Base-by-base conservation (phyloP, 2,329 filamentous ascomycete genomes). In the Diplocarpon rosae region DNA sequence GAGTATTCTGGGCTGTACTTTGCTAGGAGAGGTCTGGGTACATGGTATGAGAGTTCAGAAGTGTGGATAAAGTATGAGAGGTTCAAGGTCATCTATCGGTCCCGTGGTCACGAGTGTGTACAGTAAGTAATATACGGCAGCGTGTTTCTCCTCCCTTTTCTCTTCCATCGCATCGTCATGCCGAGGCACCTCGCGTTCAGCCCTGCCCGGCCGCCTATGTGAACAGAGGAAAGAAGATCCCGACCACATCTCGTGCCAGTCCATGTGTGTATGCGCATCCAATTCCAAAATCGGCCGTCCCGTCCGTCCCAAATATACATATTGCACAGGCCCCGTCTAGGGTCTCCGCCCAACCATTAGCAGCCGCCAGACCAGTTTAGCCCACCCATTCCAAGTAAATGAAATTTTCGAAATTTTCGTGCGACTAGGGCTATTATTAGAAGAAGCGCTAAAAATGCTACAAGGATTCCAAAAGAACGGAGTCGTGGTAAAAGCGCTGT, bases 381-480 rank as follows among this genome's bases (percentile, higher is more conserved):
- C 35, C 37, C 12, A 33, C 13, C 31, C 42, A 20, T 33, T 15
- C 28, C 29, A 37, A 37, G 28, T 10, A 29, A 28, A 33, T 29
- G 27, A 43, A 17, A 1, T n/a, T 36, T 27, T 29, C 5, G 12
- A 5, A 14, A n/a, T 24, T n/a, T n/a, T n/a, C n/a, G n/a, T n/a
- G n/a, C n/a, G n/a, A 15, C 16, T 1, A 36, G 27, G 38, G 10
- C 33, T 15, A 30, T 15, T 13, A 9, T 15, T 34, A 42, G 37
- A 45, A 24, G 29, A 41, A 34, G 50, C 53, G 51, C 53, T 52
- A 55, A 52, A 51, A 41, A 36, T 45, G 47, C 48, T 42, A 50
- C 54, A 45, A 40, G 34, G 44, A 45, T 42, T 39, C 8, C 39
- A 49, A 44, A 50, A 44, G 43, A 51, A 46, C 44, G 45, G 51